Conservation (phyloP, 148 eudicot species). For the Spergularia marina region DNA sequence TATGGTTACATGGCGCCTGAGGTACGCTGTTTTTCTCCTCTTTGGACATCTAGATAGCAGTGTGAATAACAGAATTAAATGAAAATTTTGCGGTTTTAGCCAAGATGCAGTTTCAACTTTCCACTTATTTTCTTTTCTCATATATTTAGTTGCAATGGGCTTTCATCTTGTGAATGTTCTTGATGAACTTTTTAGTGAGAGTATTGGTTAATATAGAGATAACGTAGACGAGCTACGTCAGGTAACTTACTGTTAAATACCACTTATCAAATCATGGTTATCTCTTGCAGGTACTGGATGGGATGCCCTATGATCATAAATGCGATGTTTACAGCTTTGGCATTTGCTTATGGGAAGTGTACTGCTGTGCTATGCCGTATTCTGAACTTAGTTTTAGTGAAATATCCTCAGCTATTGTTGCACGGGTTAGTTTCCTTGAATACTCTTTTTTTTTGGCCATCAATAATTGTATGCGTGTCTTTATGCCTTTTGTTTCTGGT, state of each 20-base stretch:
- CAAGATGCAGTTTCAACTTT: neutral
- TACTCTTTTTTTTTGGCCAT: neutral
- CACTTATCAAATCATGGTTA: neutral
- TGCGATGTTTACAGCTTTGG: constrained; percentile 93
- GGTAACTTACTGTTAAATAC: neutral
- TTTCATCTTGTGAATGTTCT: neutral
- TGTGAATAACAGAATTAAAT: neutral
- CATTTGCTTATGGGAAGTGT: constrained; percentile 85
- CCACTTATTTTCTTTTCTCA: neutral
- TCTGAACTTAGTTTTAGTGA: constrained; percentile 71
- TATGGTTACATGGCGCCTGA: constrained; percentile 96
- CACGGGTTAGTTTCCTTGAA: constrained; percentile 42
- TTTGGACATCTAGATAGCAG: neutral
- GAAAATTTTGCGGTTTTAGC: no score
- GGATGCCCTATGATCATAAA: constrained; percentile 77
- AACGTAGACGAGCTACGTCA: neutral
- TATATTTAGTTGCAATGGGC: neutral
- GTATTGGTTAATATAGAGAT: neutral
- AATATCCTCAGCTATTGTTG: constrained; percentile 72
- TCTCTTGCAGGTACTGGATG: constrained; percentile 68
- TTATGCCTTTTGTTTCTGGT: neutral
- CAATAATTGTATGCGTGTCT: neutral
- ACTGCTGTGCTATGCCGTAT: constrained; percentile 90
- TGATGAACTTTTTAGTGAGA: neutral
- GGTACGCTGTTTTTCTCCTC: constrained; percentile 34